Percentiles rank a stretch among this genome's conserved stretches.
phyloP scores from a whole-genome alignment of 139 green algal species.

The Tetraselmis striata region DNA sequence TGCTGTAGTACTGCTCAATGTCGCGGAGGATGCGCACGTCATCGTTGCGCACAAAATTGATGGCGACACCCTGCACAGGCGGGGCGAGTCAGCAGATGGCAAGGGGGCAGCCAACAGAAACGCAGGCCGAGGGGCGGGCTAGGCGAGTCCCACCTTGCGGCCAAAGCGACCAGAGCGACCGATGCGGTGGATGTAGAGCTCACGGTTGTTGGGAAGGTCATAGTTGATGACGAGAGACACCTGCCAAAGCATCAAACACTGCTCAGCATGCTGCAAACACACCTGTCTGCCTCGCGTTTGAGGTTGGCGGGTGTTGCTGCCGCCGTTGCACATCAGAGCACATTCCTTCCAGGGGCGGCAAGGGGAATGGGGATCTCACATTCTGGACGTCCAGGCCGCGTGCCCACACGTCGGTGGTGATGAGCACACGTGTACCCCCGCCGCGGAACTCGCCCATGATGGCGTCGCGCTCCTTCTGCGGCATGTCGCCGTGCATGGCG shows the following conservation, averaged over 20 bases:
- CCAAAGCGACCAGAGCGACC: conserved; percentile 86
- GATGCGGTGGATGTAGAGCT: conserved; percentile 99
- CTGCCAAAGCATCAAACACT: conserved; percentile 34
- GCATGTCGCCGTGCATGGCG: conserved; percentile 98
- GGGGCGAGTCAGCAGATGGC: too few relatives aligned
- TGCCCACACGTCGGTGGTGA: conserved; percentile 98
- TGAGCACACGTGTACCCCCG: conserved; percentile 86
- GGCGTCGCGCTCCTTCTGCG: conserved; percentile 94
- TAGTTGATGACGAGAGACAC: conserved; percentile 99
- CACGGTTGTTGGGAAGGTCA: conserved; percentile 94
- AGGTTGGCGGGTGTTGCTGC: too few relatives aligned
- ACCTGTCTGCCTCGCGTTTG: too few relatives aligned
- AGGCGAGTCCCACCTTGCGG: conserved; percentile 74
- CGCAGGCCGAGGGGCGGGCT: too few relatives aligned
- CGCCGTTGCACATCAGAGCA: too few relatives aligned
- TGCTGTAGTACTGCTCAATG: conserved; percentile 98
- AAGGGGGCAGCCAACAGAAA: too few relatives aligned
- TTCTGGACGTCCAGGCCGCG: conserved; percentile 97
- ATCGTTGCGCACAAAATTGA: conserved; percentile 96
- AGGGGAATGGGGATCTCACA: conserved; percentile 21
- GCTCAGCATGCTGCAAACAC: background rate
- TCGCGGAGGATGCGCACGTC: conserved; percentile 93
- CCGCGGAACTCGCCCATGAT: conserved; percentile 95
- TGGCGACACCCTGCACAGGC: conserved; percentile 90
- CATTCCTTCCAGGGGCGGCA: too few relatives aligned